Percentiles rank a stretch among this genome's conserved stretches.
Evolutionary conservation across 2,329 filamentous ascomycete species (phyloP).

Genomic region (Fusarium sp.): DNA sequence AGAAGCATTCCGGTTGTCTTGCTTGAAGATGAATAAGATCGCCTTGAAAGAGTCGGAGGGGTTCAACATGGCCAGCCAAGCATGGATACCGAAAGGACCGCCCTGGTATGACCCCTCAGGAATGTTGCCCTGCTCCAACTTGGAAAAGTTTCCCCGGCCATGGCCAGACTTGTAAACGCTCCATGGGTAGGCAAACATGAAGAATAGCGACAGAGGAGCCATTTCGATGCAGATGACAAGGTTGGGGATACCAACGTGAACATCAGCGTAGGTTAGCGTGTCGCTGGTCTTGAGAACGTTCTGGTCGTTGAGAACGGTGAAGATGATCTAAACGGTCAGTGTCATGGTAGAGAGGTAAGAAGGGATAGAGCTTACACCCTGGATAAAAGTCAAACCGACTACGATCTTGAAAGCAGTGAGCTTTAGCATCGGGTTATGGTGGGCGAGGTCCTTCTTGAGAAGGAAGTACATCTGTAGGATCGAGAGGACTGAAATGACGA

Average conservation of each 20-base stretch:
- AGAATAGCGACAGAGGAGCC: constrained; percentile 34
- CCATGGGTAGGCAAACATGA: constrained; percentile 34
- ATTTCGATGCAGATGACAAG: constrained; percentile 31
- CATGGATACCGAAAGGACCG: constrained; percentile 20
- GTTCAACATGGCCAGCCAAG: constrained; percentile 32
- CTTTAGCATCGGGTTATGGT: constrained; percentile 34
- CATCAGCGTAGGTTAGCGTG: constrained; percentile 33
- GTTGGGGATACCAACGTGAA: constrained; percentile 36
- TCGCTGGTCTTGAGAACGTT: constrained; percentile 16
- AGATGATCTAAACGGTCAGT: constrained; percentile 15
- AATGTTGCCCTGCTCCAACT: not conserved
- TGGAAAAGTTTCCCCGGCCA: constrained; percentile 8
- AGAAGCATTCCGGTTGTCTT: not conserved
- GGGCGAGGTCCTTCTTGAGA: constrained; percentile 26
- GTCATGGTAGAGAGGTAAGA: accelerated
- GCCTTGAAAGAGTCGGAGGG: constrained; percentile 26
- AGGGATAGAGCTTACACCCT: constrained; percentile 5
- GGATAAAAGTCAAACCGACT: constrained; percentile 28
- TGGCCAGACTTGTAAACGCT: constrained; percentile 17
- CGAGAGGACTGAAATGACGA: constrained; percentile 19
- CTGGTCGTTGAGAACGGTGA: constrained; percentile 26
- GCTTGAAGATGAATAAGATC: constrained; percentile 20
- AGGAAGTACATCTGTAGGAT: constrained; percentile 31
- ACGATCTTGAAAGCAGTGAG: constrained; percentile 35
- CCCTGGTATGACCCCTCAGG: constrained; percentile 21